Base-by-base conservation (phyloP, 441 rosid species). In the Populus tomentosa region DNA sequence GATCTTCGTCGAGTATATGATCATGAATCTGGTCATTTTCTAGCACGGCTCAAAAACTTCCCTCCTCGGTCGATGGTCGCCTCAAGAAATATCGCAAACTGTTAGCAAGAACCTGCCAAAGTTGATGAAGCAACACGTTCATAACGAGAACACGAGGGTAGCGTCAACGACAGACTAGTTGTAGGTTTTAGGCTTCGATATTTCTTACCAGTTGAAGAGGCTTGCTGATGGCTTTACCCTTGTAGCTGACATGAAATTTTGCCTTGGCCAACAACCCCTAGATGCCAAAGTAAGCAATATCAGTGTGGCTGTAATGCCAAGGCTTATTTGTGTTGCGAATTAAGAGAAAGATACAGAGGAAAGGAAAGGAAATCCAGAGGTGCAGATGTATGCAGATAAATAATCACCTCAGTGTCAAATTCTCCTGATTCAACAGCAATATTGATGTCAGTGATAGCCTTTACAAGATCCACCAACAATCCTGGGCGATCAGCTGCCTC, bases 201-300 rank as follows among this genome's bases (percentile, higher is more conserved):
- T 56, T 42, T 24, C 68, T 71, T 88, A 96, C 99, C 97, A 77
- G 97, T 84, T 94, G 95, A 74, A 94, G 99, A 78, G 98, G 98
- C 87, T 88, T 91, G 84, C 84, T 92, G 74, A 91, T 83, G 67
- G 99, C 88, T 85, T 90, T 88, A 75, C 90, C 93, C 80, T 83
- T 88, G 85, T 96, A 94, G 89, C 90, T 94, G 71, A 96, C 97
- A 75, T 96, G 99, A 83, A 96, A 96, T 84, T 89, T 96, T 21
- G 92, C 97, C 90, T 94, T 96, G 4, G 99, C 99, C 88, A 96
- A 80, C 86, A 96, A 84, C 4, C 99, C 99, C 99, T 96, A 65
- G 67, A 69, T 59, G 46, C 33, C 79, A 59, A 56, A 73, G 24
- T 26, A 10, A 64, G 70, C 42, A 64, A 21, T 14, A 6, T 36